Percentiles rank a stretch among this genome's conserved stretches.
phyloP scores from a whole-genome alignment of 768 basidiomycete species.

The Pholiota microspora region DNA sequence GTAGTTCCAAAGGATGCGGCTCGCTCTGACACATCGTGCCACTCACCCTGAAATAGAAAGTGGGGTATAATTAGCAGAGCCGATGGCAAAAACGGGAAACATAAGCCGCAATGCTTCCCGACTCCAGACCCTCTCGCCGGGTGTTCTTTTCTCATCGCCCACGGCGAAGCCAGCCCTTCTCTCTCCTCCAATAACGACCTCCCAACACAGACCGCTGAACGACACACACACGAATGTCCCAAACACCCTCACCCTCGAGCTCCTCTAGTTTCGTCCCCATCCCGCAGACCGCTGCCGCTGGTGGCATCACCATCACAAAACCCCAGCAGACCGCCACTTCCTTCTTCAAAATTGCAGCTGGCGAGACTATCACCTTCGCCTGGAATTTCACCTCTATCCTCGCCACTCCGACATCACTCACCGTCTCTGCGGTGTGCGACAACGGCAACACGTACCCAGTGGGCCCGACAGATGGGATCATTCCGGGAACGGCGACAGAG shows the following conservation, averaged over 20 bases:
- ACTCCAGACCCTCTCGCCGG: too few relatives aligned
- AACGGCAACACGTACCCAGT: slow-evolving; percentile 92
- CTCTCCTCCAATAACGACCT: too few relatives aligned
- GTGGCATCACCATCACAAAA: slow-evolving; percentile 50
- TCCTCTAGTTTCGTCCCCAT: neutral
- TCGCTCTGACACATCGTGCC: too few relatives aligned
- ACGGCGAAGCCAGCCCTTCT: too few relatives aligned
- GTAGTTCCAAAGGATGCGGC: too few relatives aligned
- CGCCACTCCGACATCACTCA: slow-evolving; percentile 70
- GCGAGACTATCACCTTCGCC: slow-evolving; percentile 77
- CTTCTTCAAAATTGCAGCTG: slow-evolving; percentile 83
- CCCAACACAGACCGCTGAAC: too few relatives aligned
- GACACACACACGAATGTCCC: too few relatives aligned
- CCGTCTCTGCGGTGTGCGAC: slow-evolving; percentile 79
- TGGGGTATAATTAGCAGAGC: too few relatives aligned
- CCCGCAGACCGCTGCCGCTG: neutral
- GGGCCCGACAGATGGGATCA: slow-evolving; percentile 55
- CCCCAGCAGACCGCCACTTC: slow-evolving; percentile 81
- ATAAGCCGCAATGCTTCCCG: too few relatives aligned
- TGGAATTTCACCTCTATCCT: slow-evolving; percentile 86
- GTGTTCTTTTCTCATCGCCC: too few relatives aligned
- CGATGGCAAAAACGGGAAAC: too few relatives aligned
- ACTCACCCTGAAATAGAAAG: too few relatives aligned
- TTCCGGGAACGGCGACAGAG: slow-evolving; percentile 61
- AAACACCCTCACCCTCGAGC: neutral